Base-by-base conservation (phyloP, 2,329 filamentous ascomycete genomes). In the Dactylellina drechsleri region DNA sequence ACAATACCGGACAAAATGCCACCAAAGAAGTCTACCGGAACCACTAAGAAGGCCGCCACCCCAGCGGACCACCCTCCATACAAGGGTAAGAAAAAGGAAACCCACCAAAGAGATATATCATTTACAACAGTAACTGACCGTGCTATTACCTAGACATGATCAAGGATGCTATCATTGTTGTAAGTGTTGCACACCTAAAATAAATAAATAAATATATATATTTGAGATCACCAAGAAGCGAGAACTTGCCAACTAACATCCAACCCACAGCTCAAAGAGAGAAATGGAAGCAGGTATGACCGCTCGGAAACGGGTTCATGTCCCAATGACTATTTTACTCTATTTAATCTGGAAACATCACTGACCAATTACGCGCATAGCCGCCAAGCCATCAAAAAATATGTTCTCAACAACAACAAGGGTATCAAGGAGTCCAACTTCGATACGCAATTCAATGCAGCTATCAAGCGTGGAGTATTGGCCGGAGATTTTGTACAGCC, bases 361-460 rank as follows among this genome's bases (percentile, higher is more conserved):
- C 20, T 50, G 4, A 36, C 12, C 31, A 49, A 57, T 16, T 23
- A 40, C 26, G 6, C 18, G 15, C 13, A 49, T 26, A 70, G 72
- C 26, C 72, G 72, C 7, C 72, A 76, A 43, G 72, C 72, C 13
- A 54, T 76, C 23, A 76, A 76, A 65, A 76, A 76, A n/a, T 75
- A 71, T 59, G 66, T 76, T 20, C 12, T 70, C 13, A 71, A 58
- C 60, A 76, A 76, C 66, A 71, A 71, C 57, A 76, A 76, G 49
- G 72, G 72, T 23, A 70, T 76, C 50, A 76, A 76, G 13, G 66
- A 61, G 56, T 66, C 59, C 5, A 76, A 71, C 36, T 76, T 76
- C 16, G 72, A 71, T 13, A 71, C 60, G 0, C 72, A 71, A 16
- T 76, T 76, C 52, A 76, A 76, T 15, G 54, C 64, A 0, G 72